Base-by-base conservation (phyloP, 345 rosid species). In the Crucihimalaya himalaica region DNA sequence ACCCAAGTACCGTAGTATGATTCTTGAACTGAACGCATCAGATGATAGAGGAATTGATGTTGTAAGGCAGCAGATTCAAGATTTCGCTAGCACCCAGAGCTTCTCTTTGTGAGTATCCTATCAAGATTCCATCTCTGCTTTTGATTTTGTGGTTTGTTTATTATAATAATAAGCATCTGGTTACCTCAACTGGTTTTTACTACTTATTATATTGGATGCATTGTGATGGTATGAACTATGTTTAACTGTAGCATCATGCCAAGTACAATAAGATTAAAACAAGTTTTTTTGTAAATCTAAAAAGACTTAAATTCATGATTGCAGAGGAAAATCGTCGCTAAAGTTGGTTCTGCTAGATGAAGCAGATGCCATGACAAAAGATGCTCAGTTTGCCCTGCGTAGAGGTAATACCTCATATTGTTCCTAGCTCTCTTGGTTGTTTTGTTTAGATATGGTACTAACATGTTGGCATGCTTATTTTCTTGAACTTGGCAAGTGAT, bases 331-430 rank as follows among this genome's bases (percentile, higher is more conserved):
- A 83, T 67, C 87, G 58, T 80, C 88, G 18, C 92, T 92, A 37
- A 94, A 94, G 86, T 74, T 94, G 89, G 94, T 94, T 55, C 81
- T 94, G 67, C 93, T 94, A 8, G 97, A 94, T 70, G 97, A 91
- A 81, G 89, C 97, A 61, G 97, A 94, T 86, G 98, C 98, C 56
- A 92, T 94, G 98, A 94, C 98, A 46, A 94, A 94, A 83, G 98
- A 94, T 80, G 97, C 98, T 42, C 97, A 94, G 79, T 94, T 94
- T 86, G 98, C 98, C 19, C 72, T 91, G 84, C 97, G 97, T 70
- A 87, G 96, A 87, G 97, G 97, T 89, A 63, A 19, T 66, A 39
- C 19, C 43, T 70, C 68, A 35, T 20, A 58, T 15, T 57, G 5
- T 47, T 58, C 20, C 13, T 69, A 61, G 8, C n/a, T 40, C 28